Percentiles rank a stretch among this genome's conserved stretches.
phyloP scores from a whole-genome alignment of 768 basidiomycete genomes.

The Candolleomyces eurysporus region DNA sequence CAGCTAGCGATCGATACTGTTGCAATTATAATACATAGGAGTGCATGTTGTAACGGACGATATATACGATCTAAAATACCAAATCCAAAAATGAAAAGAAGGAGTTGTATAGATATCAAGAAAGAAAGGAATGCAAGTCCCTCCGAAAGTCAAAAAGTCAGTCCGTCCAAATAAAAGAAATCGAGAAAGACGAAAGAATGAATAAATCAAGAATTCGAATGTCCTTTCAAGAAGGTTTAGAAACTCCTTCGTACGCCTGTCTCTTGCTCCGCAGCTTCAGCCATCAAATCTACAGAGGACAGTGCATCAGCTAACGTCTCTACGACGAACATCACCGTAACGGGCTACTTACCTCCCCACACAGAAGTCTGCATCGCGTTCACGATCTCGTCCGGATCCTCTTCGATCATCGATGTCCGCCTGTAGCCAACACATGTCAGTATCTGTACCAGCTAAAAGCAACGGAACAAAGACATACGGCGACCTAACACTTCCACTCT shows the following conservation, averaged over 20 bases:
- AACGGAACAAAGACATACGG: slow-evolving; percentile 38
- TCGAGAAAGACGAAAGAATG: too few species aligned
- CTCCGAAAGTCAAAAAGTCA: too few species aligned
- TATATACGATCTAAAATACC: background rate
- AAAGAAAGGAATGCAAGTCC: too few species aligned
- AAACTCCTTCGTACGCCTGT: too few species aligned
- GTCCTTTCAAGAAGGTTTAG: background rate
- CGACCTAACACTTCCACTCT: slow-evolving; percentile 44
- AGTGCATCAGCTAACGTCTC: too few species aligned
- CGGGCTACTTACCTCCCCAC: slow-evolving; percentile 59
- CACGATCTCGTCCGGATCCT: slow-evolving; percentile 49
- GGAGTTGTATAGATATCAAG: too few species aligned
- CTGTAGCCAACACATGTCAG: slow-evolving; percentile 17
- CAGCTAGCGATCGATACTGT: background rate
- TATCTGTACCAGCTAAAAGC: background rate
- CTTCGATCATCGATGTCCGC: slow-evolving; percentile 38
- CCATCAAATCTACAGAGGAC: too few species aligned
- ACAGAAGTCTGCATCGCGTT: slow-evolving; percentile 64
- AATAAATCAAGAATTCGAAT: background rate
- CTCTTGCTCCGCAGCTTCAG: too few species aligned
- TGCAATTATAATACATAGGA: background rate
- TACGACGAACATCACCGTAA: too few species aligned
- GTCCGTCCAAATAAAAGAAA: too few species aligned
- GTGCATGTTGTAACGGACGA: background rate
- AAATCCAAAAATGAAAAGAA: background rate